Conservation (phyloP, 2,329 filamentous ascomycete species). For the Macroventuria anomochaeta region DNA sequence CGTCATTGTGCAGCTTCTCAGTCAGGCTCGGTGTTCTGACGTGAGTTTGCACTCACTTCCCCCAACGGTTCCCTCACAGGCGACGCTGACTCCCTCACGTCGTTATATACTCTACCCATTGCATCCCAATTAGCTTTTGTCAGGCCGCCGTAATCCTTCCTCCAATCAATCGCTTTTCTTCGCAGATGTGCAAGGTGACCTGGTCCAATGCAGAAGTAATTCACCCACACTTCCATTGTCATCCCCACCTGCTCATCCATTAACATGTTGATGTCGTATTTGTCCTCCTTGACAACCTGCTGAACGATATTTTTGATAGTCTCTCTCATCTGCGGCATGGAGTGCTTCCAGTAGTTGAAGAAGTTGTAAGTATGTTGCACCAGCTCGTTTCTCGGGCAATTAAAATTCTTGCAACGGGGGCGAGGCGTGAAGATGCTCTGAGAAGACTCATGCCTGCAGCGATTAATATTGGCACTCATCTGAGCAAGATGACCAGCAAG, state of each 20-base stretch:
- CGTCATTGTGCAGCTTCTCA: too few species aligned
- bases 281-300: too few species aligned
- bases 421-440: too few species aligned
- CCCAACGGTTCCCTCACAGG: background rate
- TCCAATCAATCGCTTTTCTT: background rate
- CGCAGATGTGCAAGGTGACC: background rate
- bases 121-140: too few species aligned
- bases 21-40: too few species aligned
- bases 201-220: background rate
- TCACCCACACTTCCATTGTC: background rate
- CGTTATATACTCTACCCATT: too few species aligned
- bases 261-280: background rate
- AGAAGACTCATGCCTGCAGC: background rate
- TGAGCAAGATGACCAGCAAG: slow-evolving; percentile 3
- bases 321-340: too few species aligned
- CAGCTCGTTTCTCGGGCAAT: background rate
- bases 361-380: background rate
- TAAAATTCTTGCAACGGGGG: background rate
- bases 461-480: background rate
- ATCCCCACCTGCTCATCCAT: background rate
- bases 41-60: background rate
- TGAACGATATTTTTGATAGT: too few species aligned
- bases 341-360: too few species aligned
- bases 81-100: too few species aligned
- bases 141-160: background rate